These are phyloP conservation scores for Acorus calamus DNA, from an alignment of 106 monocot genomes.

Conservation along the genomic window DNA sequence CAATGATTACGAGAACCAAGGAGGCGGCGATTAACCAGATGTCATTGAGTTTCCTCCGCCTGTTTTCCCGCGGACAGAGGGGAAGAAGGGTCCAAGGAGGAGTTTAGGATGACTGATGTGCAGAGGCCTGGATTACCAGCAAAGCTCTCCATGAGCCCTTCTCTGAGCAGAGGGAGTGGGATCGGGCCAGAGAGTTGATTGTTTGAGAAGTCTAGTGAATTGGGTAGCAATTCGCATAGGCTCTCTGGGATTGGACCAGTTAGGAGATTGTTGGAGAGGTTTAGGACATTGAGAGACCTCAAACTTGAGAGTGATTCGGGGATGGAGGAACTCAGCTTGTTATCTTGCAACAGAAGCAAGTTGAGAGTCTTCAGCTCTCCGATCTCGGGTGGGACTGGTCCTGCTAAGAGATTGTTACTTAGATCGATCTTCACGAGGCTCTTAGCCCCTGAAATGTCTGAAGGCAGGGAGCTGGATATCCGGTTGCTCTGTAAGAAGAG, in stretches of 20 bases:
- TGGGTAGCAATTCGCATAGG: conserved; percentile 70
- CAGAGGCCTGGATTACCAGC: conserved; percentile 72
- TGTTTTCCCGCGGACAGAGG: conserved; percentile 35
- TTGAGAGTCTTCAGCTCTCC: conserved; percentile 49
- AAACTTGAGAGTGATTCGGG: conserved; percentile 59
- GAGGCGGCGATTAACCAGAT: conserved; percentile 49
- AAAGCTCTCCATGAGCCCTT: conserved; percentile 71
- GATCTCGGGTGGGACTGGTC: conserved; percentile 61
- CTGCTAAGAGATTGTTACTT: conserved; percentile 65
- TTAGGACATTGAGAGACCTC: conserved; percentile 77
- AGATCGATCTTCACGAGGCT: conserved; percentile 78
- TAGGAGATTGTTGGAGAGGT: conserved; percentile 78
- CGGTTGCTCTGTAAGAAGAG: conserved; percentile 63
- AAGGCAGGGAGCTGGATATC: conserved; percentile 50
- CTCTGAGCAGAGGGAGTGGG: conserved; percentile 62
- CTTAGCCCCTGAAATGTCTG: conserved; percentile 38
- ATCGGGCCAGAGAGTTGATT: conserved; percentile 74
- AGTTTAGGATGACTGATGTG: conserved; percentile 33
- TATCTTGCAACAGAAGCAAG: conserved; percentile 66
- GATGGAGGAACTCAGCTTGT: conserved; percentile 56
- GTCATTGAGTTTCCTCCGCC: conserved; percentile 27
- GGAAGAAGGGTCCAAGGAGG: conserved; percentile 19
- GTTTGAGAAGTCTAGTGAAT: conserved; percentile 85
- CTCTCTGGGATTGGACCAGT: conserved; percentile 75
- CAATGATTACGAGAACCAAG: conserved; percentile 17